Conservation (phyloP, 1,139 yeast genomes). For the Pichia sorboxylosa region DNA sequence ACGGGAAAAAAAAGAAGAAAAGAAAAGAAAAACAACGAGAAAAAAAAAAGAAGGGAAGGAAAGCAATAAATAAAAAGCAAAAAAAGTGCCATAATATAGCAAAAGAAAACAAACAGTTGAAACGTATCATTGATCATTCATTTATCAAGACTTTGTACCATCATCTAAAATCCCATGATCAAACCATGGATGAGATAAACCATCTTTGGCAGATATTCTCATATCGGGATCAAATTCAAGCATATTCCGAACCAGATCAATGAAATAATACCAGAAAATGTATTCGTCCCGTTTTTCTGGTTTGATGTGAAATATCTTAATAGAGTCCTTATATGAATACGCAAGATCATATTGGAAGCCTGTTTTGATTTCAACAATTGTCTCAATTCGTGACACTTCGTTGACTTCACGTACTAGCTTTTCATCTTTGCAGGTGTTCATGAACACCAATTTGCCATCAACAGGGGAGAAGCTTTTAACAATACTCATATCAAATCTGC, state of each 20-base stretch:
- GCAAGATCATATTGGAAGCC: constrained; percentile 24
- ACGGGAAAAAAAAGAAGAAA: too few relatives aligned
- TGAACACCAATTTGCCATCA: constrained; percentile 21
- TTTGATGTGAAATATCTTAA: constrained; percentile 13
- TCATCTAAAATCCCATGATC: constrained; percentile 66
- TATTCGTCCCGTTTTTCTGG: constrained; percentile 34
- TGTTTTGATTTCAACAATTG: constrained; percentile 26
- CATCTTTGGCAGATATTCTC: constrained; percentile 56
- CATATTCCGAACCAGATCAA: constrained; percentile 52
- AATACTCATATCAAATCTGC: constrained; percentile 17
- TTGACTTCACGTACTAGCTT: constrained; percentile 43
- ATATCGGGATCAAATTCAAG: constrained; percentile 53
- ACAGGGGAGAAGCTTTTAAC: constrained; percentile 20
- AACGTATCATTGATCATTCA: too few relatives aligned
- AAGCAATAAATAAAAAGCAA: too few relatives aligned
- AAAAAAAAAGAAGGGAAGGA: too few relatives aligned
- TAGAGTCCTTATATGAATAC: constrained; percentile 24
- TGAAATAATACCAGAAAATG: constrained; percentile 66
- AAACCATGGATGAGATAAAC: constrained; percentile 70
- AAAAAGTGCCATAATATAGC: too few relatives aligned
- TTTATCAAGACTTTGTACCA: too few relatives aligned
- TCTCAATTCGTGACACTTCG: constrained; percentile 40
- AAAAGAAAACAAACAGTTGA: too few relatives aligned
- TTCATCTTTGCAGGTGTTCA: constrained; percentile 27
- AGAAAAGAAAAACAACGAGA: too few relatives aligned